These are phyloP conservation scores for Kokia cookei DNA, from an alignment of 441 rosid species.

Conservation along the genomic window DNA sequence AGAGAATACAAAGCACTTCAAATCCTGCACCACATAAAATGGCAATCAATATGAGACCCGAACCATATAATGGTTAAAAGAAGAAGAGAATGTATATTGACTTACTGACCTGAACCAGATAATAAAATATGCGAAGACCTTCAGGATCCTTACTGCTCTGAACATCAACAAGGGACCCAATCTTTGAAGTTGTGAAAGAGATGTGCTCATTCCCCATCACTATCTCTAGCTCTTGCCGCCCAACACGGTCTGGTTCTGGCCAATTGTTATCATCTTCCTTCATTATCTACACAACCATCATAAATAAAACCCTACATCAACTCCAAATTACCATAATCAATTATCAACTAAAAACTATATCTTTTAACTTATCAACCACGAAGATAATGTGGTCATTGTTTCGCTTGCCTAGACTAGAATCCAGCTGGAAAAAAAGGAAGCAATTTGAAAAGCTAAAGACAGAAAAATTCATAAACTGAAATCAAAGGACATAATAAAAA, in stretches of 20 bases:
- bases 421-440: neutral
- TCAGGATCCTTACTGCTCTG: slow-evolving; percentile 90
- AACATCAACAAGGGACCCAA: slow-evolving; percentile 92
- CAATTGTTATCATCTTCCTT: slow-evolving; percentile 94
- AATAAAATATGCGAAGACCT: slow-evolving; percentile 90
- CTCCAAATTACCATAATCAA: neutral
- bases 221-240: slow-evolving; percentile 89
- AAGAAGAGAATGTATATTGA: neutral
- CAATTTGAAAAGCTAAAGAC: neutral
- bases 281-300: slow-evolving; percentile 47
- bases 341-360: neutral
- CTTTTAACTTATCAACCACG: neutral
- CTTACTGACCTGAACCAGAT: slow-evolving; percentile 82
- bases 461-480: neutral
- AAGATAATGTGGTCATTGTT: neutral
- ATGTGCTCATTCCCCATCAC: slow-evolving; percentile 96
- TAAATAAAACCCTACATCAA: neutral
- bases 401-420: neutral
- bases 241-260: slow-evolving; percentile 95
- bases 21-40: slow-evolving; percentile 54
- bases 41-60: neutral
- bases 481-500: too few relatives aligned
- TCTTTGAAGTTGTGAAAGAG: slow-evolving; percentile 88
- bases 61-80: neutral
- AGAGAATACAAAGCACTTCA: slow-evolving; percentile 93